Conservation (phyloP, 73 alveolate species). For the Halteria grandinella region DNA sequence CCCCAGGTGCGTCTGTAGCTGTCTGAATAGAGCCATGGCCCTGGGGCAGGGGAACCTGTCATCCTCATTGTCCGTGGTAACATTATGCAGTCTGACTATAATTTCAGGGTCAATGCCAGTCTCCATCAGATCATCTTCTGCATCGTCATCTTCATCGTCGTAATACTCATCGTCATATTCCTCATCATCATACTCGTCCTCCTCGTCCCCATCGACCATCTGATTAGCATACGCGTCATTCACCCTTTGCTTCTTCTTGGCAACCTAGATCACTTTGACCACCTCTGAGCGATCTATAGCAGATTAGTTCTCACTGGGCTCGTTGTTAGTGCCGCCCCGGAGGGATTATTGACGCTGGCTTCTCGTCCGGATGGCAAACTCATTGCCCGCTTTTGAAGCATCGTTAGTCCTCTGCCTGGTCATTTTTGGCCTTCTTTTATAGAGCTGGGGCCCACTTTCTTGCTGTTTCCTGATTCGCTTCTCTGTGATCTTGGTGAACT, state of each 20-base stretch:
- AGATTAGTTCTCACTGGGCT: background rate
- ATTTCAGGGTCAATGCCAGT: too few species aligned
- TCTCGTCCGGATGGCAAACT: too few species aligned
- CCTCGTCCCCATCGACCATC: background rate
- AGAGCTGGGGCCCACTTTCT: too few species aligned
- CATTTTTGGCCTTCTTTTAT: too few species aligned
- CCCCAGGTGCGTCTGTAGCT: background rate
- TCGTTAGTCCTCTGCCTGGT: too few species aligned
- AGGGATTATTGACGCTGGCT: too few species aligned
- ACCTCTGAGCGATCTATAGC: background rate
- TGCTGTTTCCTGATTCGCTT: background rate
- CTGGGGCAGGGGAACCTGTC: background rate
- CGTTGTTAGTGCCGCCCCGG: too few species aligned
- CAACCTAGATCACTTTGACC: constrained; percentile 15
- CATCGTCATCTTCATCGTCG: constrained; percentile 13
- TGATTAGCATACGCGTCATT: constrained; percentile 11
- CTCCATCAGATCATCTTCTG: too few species aligned
- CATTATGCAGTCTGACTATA: too few species aligned
- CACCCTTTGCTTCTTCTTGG: constrained; percentile 15
- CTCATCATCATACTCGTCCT: too few species aligned
- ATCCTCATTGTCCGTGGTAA: background rate
- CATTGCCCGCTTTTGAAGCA: too few species aligned
- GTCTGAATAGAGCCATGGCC: background rate
- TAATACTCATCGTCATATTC: background rate
- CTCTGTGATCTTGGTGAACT: background rate